Conservation (phyloP, 768 basidiomycete genomes). For the Mycena vulgaris region DNA sequence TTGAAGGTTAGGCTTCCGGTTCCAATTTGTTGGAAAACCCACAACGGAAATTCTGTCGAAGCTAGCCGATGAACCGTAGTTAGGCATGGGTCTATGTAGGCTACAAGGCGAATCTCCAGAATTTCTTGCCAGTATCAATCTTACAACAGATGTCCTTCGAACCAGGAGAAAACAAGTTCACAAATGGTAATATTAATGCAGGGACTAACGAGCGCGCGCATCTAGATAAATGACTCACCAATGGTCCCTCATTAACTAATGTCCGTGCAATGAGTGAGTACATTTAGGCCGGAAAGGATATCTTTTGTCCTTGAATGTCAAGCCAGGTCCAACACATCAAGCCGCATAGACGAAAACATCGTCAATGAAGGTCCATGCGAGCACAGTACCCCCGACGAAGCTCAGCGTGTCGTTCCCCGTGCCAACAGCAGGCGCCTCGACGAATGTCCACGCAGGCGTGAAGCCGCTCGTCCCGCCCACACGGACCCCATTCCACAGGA, state of each 20-base stretch:
- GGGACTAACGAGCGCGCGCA: neutral
- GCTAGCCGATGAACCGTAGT: neutral
- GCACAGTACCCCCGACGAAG: conserved; percentile 61
- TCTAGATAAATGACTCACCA: neutral
- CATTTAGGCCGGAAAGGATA: conserved; percentile 6
- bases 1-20: too few species aligned
- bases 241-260: conserved; percentile 10
- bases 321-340: conserved; percentile 7
- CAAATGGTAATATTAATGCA: neutral
- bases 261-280: conserved; percentile 3
- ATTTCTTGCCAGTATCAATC: neutral
- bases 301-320: conserved; percentile 6
- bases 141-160: neutral
- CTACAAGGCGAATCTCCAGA: neutral
- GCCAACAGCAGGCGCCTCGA: conserved; percentile 53
- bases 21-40: too few species aligned
- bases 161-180: neutral
- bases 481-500: conserved; percentile 61
- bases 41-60: too few species aligned
- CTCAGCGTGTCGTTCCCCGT: conserved; percentile 55
- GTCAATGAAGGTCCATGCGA: conserved; percentile 66
- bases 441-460: conserved; percentile 52
- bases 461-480: conserved; percentile 55
- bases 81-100: too few species aligned
- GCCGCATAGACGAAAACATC: conserved; percentile 51